Percentiles rank a stretch among this genome's conserved stretches.
phyloP scores from a whole-genome alignment of 2,329 filamentous ascomycete species.

The Trichoderma sp. region DNA sequence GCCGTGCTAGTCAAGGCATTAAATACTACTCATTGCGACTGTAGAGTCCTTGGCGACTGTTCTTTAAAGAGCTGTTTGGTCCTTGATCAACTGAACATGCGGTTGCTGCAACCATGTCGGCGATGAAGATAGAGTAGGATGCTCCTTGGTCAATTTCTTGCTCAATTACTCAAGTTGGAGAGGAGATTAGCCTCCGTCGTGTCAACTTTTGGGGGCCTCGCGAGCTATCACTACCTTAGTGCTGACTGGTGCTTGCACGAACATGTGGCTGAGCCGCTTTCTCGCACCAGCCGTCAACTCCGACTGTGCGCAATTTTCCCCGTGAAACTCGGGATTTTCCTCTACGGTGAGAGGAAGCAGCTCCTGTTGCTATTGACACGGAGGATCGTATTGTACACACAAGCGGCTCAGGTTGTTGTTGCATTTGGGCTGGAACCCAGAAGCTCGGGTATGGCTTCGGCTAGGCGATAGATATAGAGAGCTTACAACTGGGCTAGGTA shows the following conservation, averaged over 20 bases:
- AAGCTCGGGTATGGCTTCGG: background rate
- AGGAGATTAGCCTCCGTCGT: background rate
- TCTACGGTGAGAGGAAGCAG: background rate
- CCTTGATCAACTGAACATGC: background rate
- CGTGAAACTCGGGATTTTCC: background rate
- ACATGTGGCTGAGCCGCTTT: constrained; percentile 16
- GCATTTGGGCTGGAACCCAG: background rate
- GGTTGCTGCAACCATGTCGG: background rate
- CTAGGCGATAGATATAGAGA: background rate
- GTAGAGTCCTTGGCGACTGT: too few relatives aligned
- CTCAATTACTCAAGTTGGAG: too few relatives aligned
- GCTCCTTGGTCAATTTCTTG: background rate
- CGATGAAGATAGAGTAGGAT: background rate
- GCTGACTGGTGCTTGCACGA: constrained; percentile 13
- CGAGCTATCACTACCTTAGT: constrained; percentile 7
- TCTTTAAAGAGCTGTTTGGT: background rate
- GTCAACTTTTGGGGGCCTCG: constrained; percentile 17
- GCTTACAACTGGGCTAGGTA: too few relatives aligned
- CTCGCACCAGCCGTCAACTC: background rate
- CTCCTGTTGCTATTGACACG: background rate
- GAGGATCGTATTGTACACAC: background rate
- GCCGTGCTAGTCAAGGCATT: too few relatives aligned
- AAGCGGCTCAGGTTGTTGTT: background rate
- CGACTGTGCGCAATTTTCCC: background rate
- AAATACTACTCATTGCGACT: too few relatives aligned